Base-by-base conservation (phyloP, 805 yeast species). In the Yamadazyma scolyti region DNA sequence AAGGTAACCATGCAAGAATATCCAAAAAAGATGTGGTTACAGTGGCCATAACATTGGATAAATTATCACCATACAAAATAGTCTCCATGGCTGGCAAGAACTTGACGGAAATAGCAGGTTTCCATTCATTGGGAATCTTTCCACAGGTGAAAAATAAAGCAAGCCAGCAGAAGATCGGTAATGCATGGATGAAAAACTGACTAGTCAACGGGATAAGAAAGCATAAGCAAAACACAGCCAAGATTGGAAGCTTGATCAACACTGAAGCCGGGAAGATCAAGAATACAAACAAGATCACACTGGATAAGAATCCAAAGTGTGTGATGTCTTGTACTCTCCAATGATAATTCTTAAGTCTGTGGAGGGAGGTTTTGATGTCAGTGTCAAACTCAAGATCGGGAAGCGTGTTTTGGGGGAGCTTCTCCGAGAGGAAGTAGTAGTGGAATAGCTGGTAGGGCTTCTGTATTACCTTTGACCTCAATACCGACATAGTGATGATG, bases 1-100 rank as follows among this genome's bases (percentile, higher is more conserved):
- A 90, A 2, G 98, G 97, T 23, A 90, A 58, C 96, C 96, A 89
- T 4, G 97, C 96, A 29, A 86, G 46, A n/a, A 89, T 65, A 52
- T 89, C 97, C 33, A 85, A 62, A 5, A 77, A 46, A 2, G 82
- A 55, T 39, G 69, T 74, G 11, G 82, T 79, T 10, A 78, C 67
- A 5, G 89, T 75, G 1, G 96, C 93, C 47, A 88, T 69, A 15
- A 89, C 78, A 46, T 82, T 84, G 31, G 89, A 79, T 47, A 90
- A 68, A 58, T 90, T 84, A 48, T 89, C 96, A 30, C 97, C 97
- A 51, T 87, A 89, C 37, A 90, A 63, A 34, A 89, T 82, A 23
- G 96, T 86, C 56, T 89, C 97, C 62, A 88, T 68, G 2, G 95
- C 93, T 0, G 97, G 97, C 28, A 89, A 70, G 14, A 85, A 80